These are phyloP conservation scores for Acmispon strigosus DNA, from an alignment of 306 rosid species.

Conservation along the genomic window DNA sequence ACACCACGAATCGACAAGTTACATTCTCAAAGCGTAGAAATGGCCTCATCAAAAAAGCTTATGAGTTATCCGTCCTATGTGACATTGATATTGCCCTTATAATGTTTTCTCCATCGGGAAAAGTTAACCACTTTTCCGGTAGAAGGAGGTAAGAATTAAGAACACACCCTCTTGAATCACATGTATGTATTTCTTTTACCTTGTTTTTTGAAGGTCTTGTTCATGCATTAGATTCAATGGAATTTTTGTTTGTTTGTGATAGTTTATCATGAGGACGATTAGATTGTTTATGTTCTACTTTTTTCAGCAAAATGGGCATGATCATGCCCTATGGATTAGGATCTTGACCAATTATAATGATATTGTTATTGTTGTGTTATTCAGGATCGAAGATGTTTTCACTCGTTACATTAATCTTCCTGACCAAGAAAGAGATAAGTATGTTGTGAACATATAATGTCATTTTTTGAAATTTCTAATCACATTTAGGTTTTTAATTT, in stretches of 20 bases:
- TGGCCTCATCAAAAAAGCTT: constrained; percentile 85
- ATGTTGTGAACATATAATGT: constrained; percentile 1
- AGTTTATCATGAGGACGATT: background rate
- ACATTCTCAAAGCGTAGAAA: constrained; percentile 82
- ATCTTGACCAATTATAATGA: constrained; percentile 20
- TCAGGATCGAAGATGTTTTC: constrained; percentile 84
- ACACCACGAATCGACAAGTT: constrained; percentile 67
- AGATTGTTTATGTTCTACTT: background rate
- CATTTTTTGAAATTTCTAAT: background rate
- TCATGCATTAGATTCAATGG: background rate
- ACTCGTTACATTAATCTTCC: constrained; percentile 77
- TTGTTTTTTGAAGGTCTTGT: too few species aligned
- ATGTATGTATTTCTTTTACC: too few species aligned
- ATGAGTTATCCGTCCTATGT: constrained; percentile 67
- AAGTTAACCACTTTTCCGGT: constrained; percentile 67
- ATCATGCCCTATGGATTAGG: constrained; percentile 13
- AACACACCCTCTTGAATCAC: background rate
- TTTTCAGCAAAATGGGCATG: background rate
- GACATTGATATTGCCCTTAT: constrained; percentile 84
- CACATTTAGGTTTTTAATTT: background rate
- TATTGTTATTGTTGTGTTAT: background rate
- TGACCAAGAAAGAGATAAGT: constrained; percentile 78
- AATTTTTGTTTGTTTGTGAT: background rate
- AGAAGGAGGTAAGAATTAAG: constrained; percentile 41
- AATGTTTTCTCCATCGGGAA: constrained; percentile 69